These are phyloP conservation scores for Calonectria hongkongensis DNA, from an alignment of 2,329 filamentous ascomycete genomes.

Conservation along the genomic window DNA sequence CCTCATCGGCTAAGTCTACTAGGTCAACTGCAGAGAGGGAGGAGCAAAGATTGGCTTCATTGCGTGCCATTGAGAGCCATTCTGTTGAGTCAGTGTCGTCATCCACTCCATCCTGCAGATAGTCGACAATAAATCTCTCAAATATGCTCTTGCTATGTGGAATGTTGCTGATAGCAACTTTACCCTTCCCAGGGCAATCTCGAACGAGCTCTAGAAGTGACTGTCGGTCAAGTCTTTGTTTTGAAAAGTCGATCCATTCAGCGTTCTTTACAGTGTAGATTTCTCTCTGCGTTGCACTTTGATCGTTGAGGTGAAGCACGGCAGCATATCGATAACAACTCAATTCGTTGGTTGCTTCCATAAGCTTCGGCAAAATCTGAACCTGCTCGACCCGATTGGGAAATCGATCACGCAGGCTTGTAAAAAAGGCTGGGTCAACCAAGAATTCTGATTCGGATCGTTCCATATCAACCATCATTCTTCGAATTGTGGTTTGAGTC, in stretches of 20 bases:
- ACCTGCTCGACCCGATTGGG: not conserved
- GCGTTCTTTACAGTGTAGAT: not conserved
- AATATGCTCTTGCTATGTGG: not conserved
- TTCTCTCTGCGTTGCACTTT: not conserved
- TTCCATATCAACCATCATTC: constrained; percentile 44
- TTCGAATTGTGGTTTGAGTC: constrained; percentile 32
- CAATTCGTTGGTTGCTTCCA: constrained; percentile 2
- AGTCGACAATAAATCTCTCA: constrained; percentile 28
- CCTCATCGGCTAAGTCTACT: constrained; percentile 49
- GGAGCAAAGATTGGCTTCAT: constrained; percentile 19
- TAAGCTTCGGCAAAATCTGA: not conserved
- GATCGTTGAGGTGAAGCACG: not conserved
- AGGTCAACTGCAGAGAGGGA: constrained; percentile 47
- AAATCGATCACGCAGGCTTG: not conserved
- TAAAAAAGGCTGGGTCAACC: not conserved
- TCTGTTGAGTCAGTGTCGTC: not conserved
- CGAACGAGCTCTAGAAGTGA: not conserved
- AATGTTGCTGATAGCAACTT: not conserved
- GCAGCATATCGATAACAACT: not conserved
- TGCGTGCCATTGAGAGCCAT: constrained; percentile 37
- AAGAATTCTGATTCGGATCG: not conserved
- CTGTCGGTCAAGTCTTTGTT: not conserved
- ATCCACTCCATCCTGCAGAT: constrained; percentile 37
- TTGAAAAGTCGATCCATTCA: not conserved
- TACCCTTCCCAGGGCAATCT: not conserved